These are phyloP conservation scores for Myxozyma monticola DNA, from an alignment of 805 yeast genomes.

Conservation along the genomic window DNA sequence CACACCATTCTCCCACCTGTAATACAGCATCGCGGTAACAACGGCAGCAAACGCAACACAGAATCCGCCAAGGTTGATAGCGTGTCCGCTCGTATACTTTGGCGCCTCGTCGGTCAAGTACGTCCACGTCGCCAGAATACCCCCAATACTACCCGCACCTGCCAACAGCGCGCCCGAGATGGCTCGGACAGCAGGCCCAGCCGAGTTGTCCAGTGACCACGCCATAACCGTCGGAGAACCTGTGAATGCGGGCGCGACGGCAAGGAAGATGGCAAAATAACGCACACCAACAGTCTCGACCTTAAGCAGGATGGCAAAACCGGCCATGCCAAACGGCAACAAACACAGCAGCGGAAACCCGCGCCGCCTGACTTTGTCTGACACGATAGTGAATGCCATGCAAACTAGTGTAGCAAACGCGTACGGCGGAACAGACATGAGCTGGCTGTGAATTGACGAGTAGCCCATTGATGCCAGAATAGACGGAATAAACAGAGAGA, in stretches of 20 bases:
- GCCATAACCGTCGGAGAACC: background rate
- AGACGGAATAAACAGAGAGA: too few relatives aligned
- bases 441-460: too few relatives aligned
- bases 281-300: background rate
- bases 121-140: constrained; percentile 1
- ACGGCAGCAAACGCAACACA: background rate
- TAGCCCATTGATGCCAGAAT: too few relatives aligned
- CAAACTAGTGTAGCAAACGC: background rate
- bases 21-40: background rate
- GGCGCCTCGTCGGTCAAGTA: background rate
- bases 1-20: background rate
- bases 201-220: background rate
- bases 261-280: constrained; percentile 1
- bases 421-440: too few relatives aligned
- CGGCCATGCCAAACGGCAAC: background rate
- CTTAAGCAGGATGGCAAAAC: background rate
- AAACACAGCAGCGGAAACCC: background rate
- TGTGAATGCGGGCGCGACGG: background rate
- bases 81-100: background rate
- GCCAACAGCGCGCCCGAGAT: background rate
- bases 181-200: background rate
- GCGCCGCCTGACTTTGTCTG: background rate
- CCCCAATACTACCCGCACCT: background rate
- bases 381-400: background rate
- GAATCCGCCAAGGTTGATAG: background rate